phyloP scores from a whole-genome alignment of 2,329 filamentous ascomycete species.

The Epichloe sylvatica region DNA sequence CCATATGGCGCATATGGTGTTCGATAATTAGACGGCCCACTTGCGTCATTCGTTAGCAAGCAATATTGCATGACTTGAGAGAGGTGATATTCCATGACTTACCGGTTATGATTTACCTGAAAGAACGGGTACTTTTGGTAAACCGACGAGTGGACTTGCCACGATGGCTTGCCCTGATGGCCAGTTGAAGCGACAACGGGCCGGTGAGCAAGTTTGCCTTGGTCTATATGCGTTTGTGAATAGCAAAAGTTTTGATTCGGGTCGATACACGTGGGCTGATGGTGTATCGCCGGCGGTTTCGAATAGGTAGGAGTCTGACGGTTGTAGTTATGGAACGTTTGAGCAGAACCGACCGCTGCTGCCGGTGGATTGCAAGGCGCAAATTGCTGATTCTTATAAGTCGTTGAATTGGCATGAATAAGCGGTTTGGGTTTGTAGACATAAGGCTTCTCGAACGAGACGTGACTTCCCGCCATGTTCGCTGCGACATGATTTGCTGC shows the following conservation, averaged over 20 bases:
- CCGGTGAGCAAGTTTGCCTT: neutral
- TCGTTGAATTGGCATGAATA: neutral
- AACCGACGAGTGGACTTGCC: slow-evolving; percentile 25
- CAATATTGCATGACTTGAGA: neutral
- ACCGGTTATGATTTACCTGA: slow-evolving; percentile 46
- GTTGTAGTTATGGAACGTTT: slow-evolving; percentile 6
- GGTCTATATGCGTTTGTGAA: slow-evolving; percentile 4
- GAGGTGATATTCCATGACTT: slow-evolving; percentile 9
- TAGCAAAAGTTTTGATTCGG: neutral
- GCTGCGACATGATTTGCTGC: slow-evolving; percentile 1
- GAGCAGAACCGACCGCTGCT: neutral
- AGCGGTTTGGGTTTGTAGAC: slow-evolving; percentile 36
- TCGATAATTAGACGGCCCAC: slow-evolving; percentile 41
- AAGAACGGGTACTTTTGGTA: slow-evolving; percentile 44
- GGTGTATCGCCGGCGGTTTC: neutral
- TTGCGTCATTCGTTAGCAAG: slow-evolving; percentile 15
- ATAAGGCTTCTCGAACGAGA: slow-evolving; percentile 33
- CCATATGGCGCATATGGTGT: slow-evolving; percentile 44
- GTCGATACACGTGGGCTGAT: neutral
- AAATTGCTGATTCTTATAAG: slow-evolving; percentile 15
- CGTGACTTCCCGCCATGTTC: neutral
- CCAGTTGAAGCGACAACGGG: neutral
- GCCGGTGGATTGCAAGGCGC: slow-evolving; percentile 4
- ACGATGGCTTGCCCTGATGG: slow-evolving; percentile 17
- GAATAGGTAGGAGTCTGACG: slow-evolving; percentile 6